Evolutionary conservation across 768 basidiomycete genomes (phyloP), one percentile per base, ranked within the genome.

Genomic region (Xerocomellus amylosporus): DNA sequence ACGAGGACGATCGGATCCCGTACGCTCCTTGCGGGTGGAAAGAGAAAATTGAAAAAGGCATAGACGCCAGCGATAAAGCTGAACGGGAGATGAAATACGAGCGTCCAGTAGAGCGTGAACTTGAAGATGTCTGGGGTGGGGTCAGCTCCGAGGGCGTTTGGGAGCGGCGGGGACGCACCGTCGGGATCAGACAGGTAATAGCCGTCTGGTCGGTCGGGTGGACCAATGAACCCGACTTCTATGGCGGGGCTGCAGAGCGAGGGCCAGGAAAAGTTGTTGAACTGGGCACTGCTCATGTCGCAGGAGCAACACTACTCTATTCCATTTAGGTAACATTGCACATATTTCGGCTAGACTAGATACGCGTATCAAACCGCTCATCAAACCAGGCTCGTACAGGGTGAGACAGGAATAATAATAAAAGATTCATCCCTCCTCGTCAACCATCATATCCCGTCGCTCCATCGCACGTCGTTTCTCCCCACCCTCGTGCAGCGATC

Each of bases 61-160:
- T 76, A 78, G 2, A 56, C 46, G 7, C 77, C 77, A 53, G 73
- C 71, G 33, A 76, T 34, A 30, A 73, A 54, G 52, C 72, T 78
- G 39, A 73, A 63, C 0, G 78, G 77, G n/a, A 66, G 66, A 61
- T 78, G 73, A 58, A 79, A 74, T 26, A 79, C 65, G n/a, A 79
- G 51, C 1, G 75, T 76, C 77, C 77, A 79, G 58, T 77, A 79
- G 12, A 79, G 68, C 10, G 77, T 79, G 65, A 79, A 79, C 13
- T 58, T 67, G 60, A 77, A 79, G 42, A 79, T 58, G 41, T 76
- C 77, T 79, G 28, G 24, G 17, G 19, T 24, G 8, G 31, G 34
- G 13, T 38, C 33, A 20, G n/a, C 22, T 33, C 31, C 4, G 13
- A 9, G 2, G 33, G 5, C 4, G 33, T 20, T n/a, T 8, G 7